Conservation (phyloP, 2,329 filamentous ascomycete species). For the Nannizziopsis barbatae region DNA sequence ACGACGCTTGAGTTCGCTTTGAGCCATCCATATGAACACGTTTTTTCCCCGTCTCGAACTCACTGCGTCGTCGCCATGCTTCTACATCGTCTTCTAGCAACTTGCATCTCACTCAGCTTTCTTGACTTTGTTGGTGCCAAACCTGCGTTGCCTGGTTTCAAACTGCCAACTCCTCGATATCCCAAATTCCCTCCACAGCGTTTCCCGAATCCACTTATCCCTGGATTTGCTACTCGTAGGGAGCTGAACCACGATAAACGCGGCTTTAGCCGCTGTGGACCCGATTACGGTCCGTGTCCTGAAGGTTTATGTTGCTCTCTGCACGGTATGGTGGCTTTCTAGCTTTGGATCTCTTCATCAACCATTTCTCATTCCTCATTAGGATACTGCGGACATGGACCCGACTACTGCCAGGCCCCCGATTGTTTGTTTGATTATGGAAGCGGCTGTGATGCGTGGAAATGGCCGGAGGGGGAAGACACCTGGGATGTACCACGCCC, state of each 20-base stretch:
- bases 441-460: constrained; percentile 28
- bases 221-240: constrained; percentile 10
- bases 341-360: not conserved
- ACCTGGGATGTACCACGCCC: constrained; percentile 28
- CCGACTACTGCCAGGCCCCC: constrained; percentile 30
- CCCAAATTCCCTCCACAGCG: constrained; percentile 10
- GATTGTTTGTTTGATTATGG: constrained; percentile 33
- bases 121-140: not conserved
- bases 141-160: not conserved
- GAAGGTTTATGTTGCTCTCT: constrained; percentile 31
- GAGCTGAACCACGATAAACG: constrained; percentile 3
- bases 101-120: not conserved
- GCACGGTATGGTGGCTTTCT: constrained; percentile 22
- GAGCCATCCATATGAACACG: not conserved
- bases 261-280: constrained; percentile 25
- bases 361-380: not conserved
- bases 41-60: too few relatives aligned
- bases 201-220: constrained; percentile 9
- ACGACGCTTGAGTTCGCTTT: not conserved
- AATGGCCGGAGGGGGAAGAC: constrained; percentile 26
- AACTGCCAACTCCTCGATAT: not conserved
- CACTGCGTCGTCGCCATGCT: not conserved
- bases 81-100: not conserved
- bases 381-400: constrained; percentile 33
- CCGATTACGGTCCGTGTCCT: constrained; percentile 25